Evolutionary conservation across 2,329 filamentous ascomycete genomes (phyloP), one percentile per base, ranked within the genome.

Genomic region (Fusarium sp.): DNA sequence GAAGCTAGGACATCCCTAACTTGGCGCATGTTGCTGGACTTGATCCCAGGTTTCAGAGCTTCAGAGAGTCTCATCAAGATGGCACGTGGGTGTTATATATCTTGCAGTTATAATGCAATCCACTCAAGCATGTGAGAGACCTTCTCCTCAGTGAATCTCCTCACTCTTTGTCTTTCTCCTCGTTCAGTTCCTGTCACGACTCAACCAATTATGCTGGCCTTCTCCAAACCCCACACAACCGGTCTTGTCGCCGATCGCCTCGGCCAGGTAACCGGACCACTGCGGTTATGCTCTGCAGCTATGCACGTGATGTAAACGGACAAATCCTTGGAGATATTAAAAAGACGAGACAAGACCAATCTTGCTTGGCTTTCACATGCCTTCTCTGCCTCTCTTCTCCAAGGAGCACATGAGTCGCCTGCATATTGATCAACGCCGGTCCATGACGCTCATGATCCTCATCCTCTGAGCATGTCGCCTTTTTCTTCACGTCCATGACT

Each of bases 181-280:
- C 37, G 33, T 54, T 33, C 26, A 45, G 19, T 47, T 14, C 7
- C 17, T 44, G n/a, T 32, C 22, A 33, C 13, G 45, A 33, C 19
- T 33, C 22, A 32, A 24, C 67, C 64, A 69, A 67, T 67, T 9
- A 68, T 32, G 24, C 24, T 11, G 17, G 13, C 20, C 51, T 64
- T 63, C 67, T 37, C 67, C 67, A 70, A 70, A 49, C 54, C 54
- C 54, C 67, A 56, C 62, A 56, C 54, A 39, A 17, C 58, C 67
- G 67, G 67, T 70, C 67, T 65, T 67, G 67, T 70, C 54, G 53
- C 67, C 67, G 67, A 70, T 37, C 45, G 19, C 41, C 51, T 70
- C 67, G 67, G 67, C 45, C 62, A 61, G 53, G 58, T 70, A 40
- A 61, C 67, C 67, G 67, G 56, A 33, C 47, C 22, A 14, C 30